phyloP scores from a whole-genome alignment of 148 eudicot species.

The Bassia scoparia region DNA sequence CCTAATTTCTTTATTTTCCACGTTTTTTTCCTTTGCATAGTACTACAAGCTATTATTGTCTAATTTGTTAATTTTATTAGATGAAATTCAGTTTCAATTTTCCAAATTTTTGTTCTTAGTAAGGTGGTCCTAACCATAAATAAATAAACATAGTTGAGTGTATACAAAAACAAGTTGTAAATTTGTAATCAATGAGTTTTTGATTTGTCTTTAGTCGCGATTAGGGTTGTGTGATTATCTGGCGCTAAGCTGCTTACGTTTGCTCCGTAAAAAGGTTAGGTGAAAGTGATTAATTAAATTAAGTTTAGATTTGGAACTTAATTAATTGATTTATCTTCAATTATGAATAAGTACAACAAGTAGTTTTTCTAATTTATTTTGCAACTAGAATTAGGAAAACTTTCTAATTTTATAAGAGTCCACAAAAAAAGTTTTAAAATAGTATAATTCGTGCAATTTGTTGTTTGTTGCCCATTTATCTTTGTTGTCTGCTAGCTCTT shows the following conservation, averaged over 20 bases:
- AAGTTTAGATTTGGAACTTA: too few species aligned
- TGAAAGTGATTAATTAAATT: too few species aligned
- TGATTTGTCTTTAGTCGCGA: slow-evolving; percentile 12
- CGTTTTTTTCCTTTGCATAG: not conserved
- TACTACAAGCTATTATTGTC: not conserved
- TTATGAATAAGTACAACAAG: too few species aligned
- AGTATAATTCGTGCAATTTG: slow-evolving; percentile 12
- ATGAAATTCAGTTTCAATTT: not conserved
- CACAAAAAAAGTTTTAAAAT: too few species aligned
- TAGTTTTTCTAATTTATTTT: not conserved
- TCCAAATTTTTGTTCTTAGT: too few species aligned
- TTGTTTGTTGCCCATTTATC: slow-evolving; percentile 6
- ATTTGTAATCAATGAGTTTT: too few species aligned
- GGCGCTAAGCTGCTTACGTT: too few species aligned
- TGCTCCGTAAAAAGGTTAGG: too few species aligned
- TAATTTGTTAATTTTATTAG: not conserved
- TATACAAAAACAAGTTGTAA: too few species aligned
- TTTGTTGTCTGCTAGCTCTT: slow-evolving; percentile 22
- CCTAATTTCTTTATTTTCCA: slow-evolving; percentile 12
- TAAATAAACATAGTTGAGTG: not conserved
- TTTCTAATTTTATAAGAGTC: too few species aligned
- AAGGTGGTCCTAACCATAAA: not conserved
- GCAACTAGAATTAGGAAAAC: not conserved
- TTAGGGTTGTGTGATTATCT: not conserved
- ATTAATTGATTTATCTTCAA: not conserved